Evolutionary conservation across 768 basidiomycete species (phyloP).

Genomic region (Boletus sp.): DNA sequence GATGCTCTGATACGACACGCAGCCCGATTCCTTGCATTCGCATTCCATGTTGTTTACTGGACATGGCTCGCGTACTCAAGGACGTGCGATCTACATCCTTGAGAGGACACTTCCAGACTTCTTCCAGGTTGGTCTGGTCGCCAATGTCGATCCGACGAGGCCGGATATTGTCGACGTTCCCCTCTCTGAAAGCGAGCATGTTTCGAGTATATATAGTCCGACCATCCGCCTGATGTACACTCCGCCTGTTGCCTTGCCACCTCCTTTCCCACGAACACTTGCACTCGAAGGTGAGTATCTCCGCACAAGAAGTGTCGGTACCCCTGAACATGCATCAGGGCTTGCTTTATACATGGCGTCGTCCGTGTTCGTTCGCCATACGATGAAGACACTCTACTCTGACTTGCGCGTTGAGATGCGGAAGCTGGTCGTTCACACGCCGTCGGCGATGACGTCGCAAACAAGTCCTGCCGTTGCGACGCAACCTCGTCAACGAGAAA

Average conservation of each 20-base stretch:
- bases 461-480: background rate
- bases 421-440: constrained; percentile 39
- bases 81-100: constrained; percentile 66
- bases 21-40: background rate
- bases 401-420: constrained; percentile 56
- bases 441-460: background rate
- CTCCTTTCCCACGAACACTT: constrained; percentile 67
- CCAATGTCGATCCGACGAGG: constrained; percentile 46
- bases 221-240: constrained; percentile 63
- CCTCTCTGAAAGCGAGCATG: constrained; percentile 28
- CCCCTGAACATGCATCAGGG: constrained; percentile 41
- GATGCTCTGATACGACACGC: constrained; percentile 32
- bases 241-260: constrained; percentile 60
- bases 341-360: constrained; percentile 69
- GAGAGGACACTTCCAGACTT: constrained; percentile 70
- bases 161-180: constrained; percentile 27
- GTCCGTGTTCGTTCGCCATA: constrained; percentile 65
- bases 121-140: constrained; percentile 64
- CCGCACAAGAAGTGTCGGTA: background rate
- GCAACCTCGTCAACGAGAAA: constrained; percentile 41
- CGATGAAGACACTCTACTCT: constrained; percentile 71
- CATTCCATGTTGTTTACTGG: background rate
- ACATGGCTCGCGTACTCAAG: constrained; percentile 33
- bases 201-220: constrained; percentile 59
- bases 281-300: constrained; percentile 60